Percentiles rank a stretch among this genome's conserved stretches.
Conservation (phyloP, 2,329 filamentous ascomycete genomes). For the Trichophyton mentagrophytes region DNA sequence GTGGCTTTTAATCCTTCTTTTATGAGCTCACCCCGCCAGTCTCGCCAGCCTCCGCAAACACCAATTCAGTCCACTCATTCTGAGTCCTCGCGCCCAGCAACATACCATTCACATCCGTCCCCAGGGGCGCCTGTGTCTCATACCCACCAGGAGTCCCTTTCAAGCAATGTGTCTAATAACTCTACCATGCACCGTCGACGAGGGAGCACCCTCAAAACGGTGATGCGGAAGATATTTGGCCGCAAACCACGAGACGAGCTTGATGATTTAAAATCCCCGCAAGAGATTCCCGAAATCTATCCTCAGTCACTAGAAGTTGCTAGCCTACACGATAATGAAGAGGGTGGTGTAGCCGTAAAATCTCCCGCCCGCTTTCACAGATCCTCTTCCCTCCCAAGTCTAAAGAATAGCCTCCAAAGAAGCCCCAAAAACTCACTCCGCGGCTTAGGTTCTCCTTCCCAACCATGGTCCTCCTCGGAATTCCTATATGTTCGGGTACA, state of each 20-base stretch:
- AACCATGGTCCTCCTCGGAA: not conserved
- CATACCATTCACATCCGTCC: conserved; percentile 11
- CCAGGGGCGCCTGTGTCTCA: conserved; percentile 12
- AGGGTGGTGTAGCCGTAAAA: not conserved
- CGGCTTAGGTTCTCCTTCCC: not conserved
- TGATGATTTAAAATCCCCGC: not conserved
- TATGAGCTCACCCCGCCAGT: conserved; percentile 2
- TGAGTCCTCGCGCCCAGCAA: conserved; percentile 8
- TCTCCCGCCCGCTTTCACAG: conserved; percentile 5
- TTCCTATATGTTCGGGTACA: conserved; percentile 5
- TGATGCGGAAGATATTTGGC: conserved; percentile 35
- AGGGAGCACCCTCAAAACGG: conserved; percentile 30
- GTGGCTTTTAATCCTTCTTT: conserved; percentile 5
- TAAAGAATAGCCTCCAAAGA: not conserved
- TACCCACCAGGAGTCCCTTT: conserved; percentile 16
- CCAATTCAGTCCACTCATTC: conserved; percentile 13
- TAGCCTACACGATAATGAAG: not conserved
- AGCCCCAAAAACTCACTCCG: not conserved
- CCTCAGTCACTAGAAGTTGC: not conserved
- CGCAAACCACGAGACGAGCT: conserved; percentile 24
- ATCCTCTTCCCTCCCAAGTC: conserved; percentile 8
- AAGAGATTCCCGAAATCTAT: not conserved
- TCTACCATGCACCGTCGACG: conserved; percentile 26
- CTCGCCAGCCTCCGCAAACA: conserved; percentile 8
- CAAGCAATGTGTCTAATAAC: conserved; percentile 16